Evolutionary conservation across 495 filamentous ascomycete species (phyloP).

Genomic region (Penicillium lividum): DNA sequence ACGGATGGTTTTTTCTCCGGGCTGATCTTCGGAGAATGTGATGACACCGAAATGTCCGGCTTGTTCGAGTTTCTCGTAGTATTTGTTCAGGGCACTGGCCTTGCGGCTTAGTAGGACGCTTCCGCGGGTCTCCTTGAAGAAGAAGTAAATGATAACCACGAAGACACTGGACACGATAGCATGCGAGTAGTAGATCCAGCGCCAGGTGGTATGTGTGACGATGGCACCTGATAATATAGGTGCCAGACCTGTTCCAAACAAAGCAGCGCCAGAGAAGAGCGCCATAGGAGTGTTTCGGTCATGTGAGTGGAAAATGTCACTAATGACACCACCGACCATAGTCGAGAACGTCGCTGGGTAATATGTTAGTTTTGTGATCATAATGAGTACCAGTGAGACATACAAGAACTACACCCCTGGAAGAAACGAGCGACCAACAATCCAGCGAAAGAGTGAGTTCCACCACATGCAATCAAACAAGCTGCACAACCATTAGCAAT

Average conservation of each 20-base stretch:
- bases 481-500: conserved; percentile 30
- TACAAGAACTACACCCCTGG: conserved; percentile 68
- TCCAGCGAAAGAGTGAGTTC: conserved; percentile 68
- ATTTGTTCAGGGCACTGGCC: conserved; percentile 70
- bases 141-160: conserved; percentile 61
- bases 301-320: conserved; percentile 79
- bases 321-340: conserved; percentile 90
- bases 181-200: conserved; percentile 91
- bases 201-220: conserved; percentile 67
- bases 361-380: background rate
- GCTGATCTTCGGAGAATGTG: conserved; percentile 31
- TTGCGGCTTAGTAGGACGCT: conserved; percentile 80
- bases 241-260: conserved; percentile 81
- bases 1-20: conserved; percentile 40
- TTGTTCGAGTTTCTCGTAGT: conserved; percentile 72
- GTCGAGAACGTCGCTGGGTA: conserved; percentile 71
- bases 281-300: conserved; percentile 91
- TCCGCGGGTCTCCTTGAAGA: conserved; percentile 83
- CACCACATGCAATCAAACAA: conserved; percentile 74
- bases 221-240: conserved; percentile 74
- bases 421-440: conserved; percentile 79
- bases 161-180: conserved; percentile 66
- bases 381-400: conserved; percentile 5
- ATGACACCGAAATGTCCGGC: conserved; percentile 67
- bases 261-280: conserved; percentile 71